Conservation (phyloP, 1,284 basidiomycete genomes). For the Pseudozyma hubeiensis region DNA sequence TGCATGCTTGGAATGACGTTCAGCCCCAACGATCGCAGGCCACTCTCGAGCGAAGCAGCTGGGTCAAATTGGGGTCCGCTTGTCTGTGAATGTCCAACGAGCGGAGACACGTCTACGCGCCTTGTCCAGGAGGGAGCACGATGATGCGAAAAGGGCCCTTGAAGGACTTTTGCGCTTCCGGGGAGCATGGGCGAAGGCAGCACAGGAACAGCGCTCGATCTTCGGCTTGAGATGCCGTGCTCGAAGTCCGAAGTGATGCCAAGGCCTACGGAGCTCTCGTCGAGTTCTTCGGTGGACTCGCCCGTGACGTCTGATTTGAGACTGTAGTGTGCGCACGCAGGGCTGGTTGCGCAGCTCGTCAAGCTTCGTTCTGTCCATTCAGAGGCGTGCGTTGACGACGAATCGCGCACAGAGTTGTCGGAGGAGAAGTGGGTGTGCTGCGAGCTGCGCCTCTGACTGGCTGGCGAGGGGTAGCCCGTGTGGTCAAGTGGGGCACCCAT, state of each 20-base stretch:
- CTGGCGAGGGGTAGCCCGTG: conserved; percentile 15
- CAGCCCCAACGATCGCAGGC: conserved; percentile 14
- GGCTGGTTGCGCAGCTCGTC: conserved; percentile 42
- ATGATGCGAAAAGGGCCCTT: conserved; percentile 53
- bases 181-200: conserved; percentile 19
- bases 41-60: background rate
- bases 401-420: conserved; percentile 35
- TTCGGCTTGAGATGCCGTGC: conserved; percentile 21
- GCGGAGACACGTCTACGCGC: conserved; percentile 22
- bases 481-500: conserved; percentile 5
- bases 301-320: conserved; percentile 5
- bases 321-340: conserved; percentile 26
- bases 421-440: conserved; percentile 29
- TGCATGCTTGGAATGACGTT: conserved; percentile 18
- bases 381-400: conserved; percentile 40
- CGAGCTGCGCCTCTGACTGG: conserved; percentile 25
- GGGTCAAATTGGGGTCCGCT: background rate
- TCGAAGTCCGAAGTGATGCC: conserved; percentile 48
- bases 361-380: conserved; percentile 46
- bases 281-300: conserved; percentile 39
- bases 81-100: conserved; percentile 5
- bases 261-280: conserved; percentile 40
- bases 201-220: conserved; percentile 27
- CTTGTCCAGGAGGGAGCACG: conserved; percentile 52
- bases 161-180: conserved; percentile 18